phyloP scores from a whole-genome alignment of 2,329 filamentous ascomycete genomes.

The Venturiaceae sp. region DNA sequence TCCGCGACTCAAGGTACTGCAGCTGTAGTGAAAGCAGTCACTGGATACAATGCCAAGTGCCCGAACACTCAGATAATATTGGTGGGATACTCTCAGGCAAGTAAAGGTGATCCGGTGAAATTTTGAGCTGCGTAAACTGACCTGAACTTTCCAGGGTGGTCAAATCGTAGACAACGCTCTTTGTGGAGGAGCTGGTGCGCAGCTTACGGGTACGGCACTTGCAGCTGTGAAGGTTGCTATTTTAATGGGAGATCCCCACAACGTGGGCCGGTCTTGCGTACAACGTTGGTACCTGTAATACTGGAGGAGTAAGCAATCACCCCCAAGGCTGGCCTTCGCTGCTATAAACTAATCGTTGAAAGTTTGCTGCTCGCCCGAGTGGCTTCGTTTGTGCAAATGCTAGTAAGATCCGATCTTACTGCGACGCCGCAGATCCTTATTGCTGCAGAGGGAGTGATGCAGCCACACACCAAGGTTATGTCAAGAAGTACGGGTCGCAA shows the following conservation, averaged over 20 bases:
- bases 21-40: slow-evolving; percentile 51
- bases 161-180: slow-evolving; percentile 55
- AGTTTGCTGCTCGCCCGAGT: slow-evolving; percentile 52
- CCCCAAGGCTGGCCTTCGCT: background rate
- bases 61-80: slow-evolving; percentile 49
- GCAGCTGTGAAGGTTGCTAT: slow-evolving; percentile 53
- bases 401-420: slow-evolving; percentile 54
- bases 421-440: slow-evolving; percentile 53
- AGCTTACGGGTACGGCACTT: slow-evolving; percentile 39
- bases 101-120: slow-evolving; percentile 3
- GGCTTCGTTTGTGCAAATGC: slow-evolving; percentile 47
- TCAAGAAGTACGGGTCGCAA: slow-evolving; percentile 47
- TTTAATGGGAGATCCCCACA: slow-evolving; percentile 55
- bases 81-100: slow-evolving; percentile 53
- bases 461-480: slow-evolving; percentile 53
- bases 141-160: slow-evolving; percentile 35
- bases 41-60: slow-evolving; percentile 45
- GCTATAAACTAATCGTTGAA: background rate
- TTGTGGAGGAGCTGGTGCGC: slow-evolving; percentile 43
- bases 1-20: slow-evolving; percentile 48
- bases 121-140: background rate
- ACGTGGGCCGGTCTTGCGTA: slow-evolving; percentile 46
- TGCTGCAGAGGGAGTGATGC: slow-evolving; percentile 56
- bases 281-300: slow-evolving; percentile 50
- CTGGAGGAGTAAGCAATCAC: slow-evolving; percentile 43